Conservation (phyloP, 2,329 filamentous ascomycete species). For the Fusarium sp. region DNA sequence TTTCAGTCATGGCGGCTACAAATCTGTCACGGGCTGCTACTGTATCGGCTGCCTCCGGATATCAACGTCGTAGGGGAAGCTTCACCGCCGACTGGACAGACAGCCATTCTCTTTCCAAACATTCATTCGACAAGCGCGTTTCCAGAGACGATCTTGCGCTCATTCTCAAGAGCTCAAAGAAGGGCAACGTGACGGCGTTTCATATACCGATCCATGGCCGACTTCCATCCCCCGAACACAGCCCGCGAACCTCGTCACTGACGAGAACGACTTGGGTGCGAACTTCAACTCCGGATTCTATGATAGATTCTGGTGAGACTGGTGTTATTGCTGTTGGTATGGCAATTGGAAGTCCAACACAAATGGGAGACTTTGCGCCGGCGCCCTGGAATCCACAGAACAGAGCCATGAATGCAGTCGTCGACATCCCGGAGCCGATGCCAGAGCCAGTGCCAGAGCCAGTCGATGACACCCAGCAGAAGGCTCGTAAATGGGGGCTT, state of each 20-base stretch:
- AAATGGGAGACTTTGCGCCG: constrained; percentile 43
- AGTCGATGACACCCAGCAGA: constrained; percentile 50
- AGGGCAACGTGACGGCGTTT: constrained; percentile 49
- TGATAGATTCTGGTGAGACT: constrained; percentile 45
- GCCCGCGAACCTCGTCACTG: constrained; percentile 44
- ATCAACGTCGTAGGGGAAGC: constrained; percentile 35
- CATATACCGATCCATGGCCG: constrained; percentile 53
- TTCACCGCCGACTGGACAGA: constrained; percentile 35
- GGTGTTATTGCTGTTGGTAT: constrained; percentile 69
- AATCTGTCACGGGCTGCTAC: constrained; percentile 38
- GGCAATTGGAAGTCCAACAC: constrained; percentile 75
- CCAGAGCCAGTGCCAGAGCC: constrained; percentile 19
- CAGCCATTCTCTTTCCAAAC: constrained; percentile 21
- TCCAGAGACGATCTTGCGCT: constrained; percentile 55
- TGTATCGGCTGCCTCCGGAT: constrained; percentile 31
- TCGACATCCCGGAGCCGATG: constrained; percentile 24
- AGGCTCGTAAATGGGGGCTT: constrained; percentile 66
- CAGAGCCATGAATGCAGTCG: constrained; percentile 38
- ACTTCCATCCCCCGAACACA: constrained; percentile 54
- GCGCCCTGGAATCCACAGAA: constrained; percentile 43
- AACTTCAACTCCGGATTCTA: constrained; percentile 54
- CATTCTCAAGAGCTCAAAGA: constrained; percentile 40
- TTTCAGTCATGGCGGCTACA: constrained; percentile 36
- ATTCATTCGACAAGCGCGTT: constrained; percentile 49
- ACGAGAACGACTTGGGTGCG: constrained; percentile 47